Evolutionary conservation across 202 grass and related monocot genomes (phyloP).

Genomic region (Cymbopogon flexuosus): DNA sequence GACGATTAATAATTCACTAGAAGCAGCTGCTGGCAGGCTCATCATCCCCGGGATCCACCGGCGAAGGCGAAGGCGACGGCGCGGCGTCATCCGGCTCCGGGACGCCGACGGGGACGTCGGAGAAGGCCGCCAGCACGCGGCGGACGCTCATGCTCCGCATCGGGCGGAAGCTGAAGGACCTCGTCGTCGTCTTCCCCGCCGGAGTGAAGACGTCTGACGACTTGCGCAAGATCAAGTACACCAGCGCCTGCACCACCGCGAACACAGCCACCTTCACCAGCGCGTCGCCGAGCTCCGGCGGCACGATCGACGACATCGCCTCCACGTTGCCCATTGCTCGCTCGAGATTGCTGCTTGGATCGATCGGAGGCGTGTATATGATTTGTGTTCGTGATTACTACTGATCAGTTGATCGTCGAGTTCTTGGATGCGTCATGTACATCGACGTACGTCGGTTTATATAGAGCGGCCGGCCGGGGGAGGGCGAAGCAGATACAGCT

Average conservation of each 20-base stretch:
- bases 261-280: conserved; percentile 63
- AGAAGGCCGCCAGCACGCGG: conserved; percentile 48
- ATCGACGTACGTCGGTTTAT: neutral
- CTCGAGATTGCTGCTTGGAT: too few species aligned
- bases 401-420: neutral
- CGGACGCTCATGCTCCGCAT: conserved; percentile 61
- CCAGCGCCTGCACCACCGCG: conserved; percentile 64
- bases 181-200: neutral
- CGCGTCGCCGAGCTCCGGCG: conserved; percentile 46
- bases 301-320: neutral
- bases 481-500: neutral
- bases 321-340: conserved; percentile 29
- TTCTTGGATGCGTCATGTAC: neutral
- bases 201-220: conserved; percentile 65
- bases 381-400: too few species aligned
- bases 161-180: conserved; percentile 59
- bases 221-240: conserved; percentile 75
- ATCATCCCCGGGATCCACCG: neutral
- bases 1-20: neutral
- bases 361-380: too few species aligned
- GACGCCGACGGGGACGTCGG: conserved; percentile 60
- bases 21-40: neutral
- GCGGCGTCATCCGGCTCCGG: neutral
- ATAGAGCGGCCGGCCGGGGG: neutral
- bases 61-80: neutral